Conservation (phyloP, 257 asterid genomes). For the Datura wrightii region DNA sequence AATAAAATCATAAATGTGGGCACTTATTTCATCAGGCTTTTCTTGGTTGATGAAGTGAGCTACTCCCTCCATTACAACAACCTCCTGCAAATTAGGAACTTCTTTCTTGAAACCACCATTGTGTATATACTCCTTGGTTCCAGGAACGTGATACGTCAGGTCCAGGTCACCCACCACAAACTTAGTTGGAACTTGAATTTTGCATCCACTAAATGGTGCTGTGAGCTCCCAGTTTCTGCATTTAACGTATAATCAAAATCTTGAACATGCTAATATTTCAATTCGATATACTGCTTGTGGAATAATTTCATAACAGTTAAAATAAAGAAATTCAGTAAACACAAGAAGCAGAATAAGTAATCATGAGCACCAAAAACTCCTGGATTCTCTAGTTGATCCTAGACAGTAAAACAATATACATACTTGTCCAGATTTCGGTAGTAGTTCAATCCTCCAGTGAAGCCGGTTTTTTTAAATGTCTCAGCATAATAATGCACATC, state of each 20-base stretch:
- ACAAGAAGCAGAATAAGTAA: background rate
- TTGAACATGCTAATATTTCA: background rate
- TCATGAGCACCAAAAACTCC: background rate
- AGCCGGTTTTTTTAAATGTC: conserved; percentile 46
- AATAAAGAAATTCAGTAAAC: background rate
- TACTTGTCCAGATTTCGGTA: conserved; percentile 51
- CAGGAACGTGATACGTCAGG: conserved; percentile 65
- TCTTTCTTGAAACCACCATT: conserved; percentile 65
- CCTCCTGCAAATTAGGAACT: conserved; percentile 77
- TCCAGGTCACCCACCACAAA: conserved; percentile 87
- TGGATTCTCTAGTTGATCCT: background rate
- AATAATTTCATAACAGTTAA: background rate
- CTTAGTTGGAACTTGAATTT: conserved; percentile 82
- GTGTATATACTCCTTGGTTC: conserved; percentile 73
- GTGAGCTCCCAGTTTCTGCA: conserved; percentile 88
- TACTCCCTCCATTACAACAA: conserved; percentile 87
- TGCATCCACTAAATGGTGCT: conserved; percentile 66
- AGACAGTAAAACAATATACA: background rate
- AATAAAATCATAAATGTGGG: conserved; percentile 72
- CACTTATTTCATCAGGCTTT: conserved; percentile 72
- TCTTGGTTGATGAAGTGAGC: conserved; percentile 84
- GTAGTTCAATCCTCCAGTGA: conserved; percentile 58
- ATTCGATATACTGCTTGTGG: background rate
- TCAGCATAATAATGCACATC: conserved; percentile 45
- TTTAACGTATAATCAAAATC: background rate